These are phyloP conservation scores for Taxillus chinensis DNA, from an alignment of 164 flowering plant genomes.

Conservation along the genomic window DNA sequence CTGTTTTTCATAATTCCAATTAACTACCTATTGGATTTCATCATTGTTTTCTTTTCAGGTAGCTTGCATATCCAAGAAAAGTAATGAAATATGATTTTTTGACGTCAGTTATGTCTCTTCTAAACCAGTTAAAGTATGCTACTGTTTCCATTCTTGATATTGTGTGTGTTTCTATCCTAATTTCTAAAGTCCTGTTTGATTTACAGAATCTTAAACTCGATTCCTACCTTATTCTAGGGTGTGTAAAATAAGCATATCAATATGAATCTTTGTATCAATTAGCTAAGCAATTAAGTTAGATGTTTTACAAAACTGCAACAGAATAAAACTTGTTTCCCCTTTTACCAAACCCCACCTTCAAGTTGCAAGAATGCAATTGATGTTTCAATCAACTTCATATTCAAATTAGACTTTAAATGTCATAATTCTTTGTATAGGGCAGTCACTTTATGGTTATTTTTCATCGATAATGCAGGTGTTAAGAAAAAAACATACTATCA, in stretches of 20 bases:
- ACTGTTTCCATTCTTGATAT: conserved; percentile 1
- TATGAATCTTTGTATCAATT: too few species aligned
- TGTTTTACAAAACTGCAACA: too few species aligned
- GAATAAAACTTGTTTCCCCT: too few species aligned
- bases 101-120: conserved; percentile 72
- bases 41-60: conserved; percentile 29
- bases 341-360: too few species aligned
- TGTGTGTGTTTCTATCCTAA: not conserved
- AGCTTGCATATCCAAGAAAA: conserved; percentile 61
- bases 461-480: conserved; percentile 42
- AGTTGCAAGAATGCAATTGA: not conserved
- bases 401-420: too few species aligned
- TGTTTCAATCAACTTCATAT: not conserved
- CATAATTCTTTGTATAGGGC: too few species aligned
- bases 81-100: conserved; percentile 45
- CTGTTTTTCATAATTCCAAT: not conserved
- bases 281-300: too few species aligned
- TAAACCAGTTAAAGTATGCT: conserved; percentile 64
- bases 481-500: conserved; percentile 35
- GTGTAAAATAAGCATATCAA: too few species aligned
- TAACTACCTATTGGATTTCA: conserved; percentile 1
- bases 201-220: too few species aligned
- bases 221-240: too few species aligned
- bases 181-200: too few species aligned
- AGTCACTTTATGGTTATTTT: conserved; percentile 1